Base-by-base conservation (phyloP, 1,139 yeast species). In the Suhomyces wounanorum region DNA sequence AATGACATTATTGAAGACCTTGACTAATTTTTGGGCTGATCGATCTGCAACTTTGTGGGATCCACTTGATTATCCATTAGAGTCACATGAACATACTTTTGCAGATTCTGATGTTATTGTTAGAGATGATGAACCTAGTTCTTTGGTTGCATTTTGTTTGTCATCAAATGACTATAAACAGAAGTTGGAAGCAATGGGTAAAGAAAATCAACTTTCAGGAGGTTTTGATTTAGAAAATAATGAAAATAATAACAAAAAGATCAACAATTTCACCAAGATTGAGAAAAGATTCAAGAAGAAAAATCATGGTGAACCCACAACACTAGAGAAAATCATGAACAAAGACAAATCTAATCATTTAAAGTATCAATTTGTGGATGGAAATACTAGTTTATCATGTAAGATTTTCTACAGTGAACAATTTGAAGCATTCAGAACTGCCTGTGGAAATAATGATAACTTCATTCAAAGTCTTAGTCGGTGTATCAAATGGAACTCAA, bases 1-100 rank as follows among this genome's bases (percentile, higher is more conserved):
- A 58, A 82, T 84, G 33, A 86, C 97, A 0, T 68, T 95, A 33
- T 80, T 95, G 70, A 90, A 89, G 60, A 85, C 96, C 0, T 73
- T 95, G 52, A 83, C 96, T 0, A 90, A 86, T 61, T 92, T 94
- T 68, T 94, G 99, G 99, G 98, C 97, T 0, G 99, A 95, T 68
- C 73, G 99, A 59, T 89, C 98, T 1, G 94, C 98, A 0, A 88
- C 96, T 2, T 79, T 95, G 21, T 95, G 99, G 99, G 91, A 89
- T 57, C 96, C 97, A 0, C 72, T 95, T 39, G 87, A 83, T 18
- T 92, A 91, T 66, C 97, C 98, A 0, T 74, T 92, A 39, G 79
- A 80, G 21, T 77, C 89, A 0, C 81, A 87, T 1, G 98, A 95
- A 62, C 99, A 95, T 66, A 83, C 95, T 6, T 94, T 94, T 73